Conservation (phyloP, 371 early-diverging fungal species). For the Mucor sp. region DNA sequence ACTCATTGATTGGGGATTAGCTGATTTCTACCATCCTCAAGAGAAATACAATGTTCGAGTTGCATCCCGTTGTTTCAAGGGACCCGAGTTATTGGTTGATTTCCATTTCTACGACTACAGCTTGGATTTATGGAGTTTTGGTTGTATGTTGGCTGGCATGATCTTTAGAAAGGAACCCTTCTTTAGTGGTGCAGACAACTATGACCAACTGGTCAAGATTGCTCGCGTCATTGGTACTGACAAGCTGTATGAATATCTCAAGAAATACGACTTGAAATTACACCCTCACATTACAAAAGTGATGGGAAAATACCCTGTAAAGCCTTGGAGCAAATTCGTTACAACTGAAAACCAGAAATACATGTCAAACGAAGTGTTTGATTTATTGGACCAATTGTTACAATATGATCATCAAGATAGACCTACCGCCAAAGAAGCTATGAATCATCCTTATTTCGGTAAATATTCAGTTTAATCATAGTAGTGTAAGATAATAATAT, state of each 20-base stretch:
- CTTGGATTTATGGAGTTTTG: conserved; percentile 99
- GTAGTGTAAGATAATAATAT: background rate
- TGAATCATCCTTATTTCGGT: conserved; percentile 95
- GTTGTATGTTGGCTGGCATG: conserved; percentile 99
- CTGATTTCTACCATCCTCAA: conserved; percentile 99
- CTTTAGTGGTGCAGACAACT: conserved; percentile 98
- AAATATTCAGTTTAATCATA: conserved; percentile 7
- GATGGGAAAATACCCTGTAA: conserved; percentile 85
- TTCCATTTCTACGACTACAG: conserved; percentile 99
- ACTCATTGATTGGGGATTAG: conserved; percentile 99
- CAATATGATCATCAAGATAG: conserved; percentile 98
- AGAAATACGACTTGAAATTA: conserved; percentile 94
- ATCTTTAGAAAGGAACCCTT: conserved; percentile 99
- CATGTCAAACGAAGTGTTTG: conserved; percentile 89
- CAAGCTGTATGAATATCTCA: conserved; percentile 86
- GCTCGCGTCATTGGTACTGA: conserved; percentile 96
- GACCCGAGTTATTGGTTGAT: conserved; percentile 99
- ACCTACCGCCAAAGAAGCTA: conserved; percentile 94
- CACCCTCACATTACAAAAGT: conserved; percentile 87
- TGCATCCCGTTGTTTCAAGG: conserved; percentile 99
- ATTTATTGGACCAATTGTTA: conserved; percentile 93
- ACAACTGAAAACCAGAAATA: conserved; percentile 89
- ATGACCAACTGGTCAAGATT: conserved; percentile 98
- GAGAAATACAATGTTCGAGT: conserved; percentile 98
- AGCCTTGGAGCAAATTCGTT: conserved; percentile 94